Conservation (phyloP, 2,329 filamentous ascomycete genomes). For the Lasiodiplodia citricola region DNA sequence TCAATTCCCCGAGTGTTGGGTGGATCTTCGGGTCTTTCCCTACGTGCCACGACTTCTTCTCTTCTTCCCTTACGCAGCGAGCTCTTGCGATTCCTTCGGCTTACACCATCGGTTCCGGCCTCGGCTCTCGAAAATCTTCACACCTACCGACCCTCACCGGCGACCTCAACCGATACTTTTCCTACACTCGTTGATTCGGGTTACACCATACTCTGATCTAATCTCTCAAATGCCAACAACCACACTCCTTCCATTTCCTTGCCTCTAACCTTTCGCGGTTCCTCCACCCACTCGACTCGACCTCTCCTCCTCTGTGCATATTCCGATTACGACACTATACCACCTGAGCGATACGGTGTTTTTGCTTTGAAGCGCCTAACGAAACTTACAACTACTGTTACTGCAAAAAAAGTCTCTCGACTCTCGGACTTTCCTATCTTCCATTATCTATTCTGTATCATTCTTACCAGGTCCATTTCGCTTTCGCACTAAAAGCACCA, state of each 20-base stretch:
- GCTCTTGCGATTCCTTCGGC: constrained; percentile 32
- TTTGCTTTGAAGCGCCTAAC: constrained; percentile 34
- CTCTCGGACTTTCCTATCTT: constrained; percentile 25
- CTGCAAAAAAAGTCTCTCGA: constrained; percentile 24
- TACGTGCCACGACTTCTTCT: constrained; percentile 47
- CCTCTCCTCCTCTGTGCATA: constrained; percentile 28
- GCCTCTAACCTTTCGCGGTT: constrained; percentile 35
- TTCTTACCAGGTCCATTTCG: constrained; percentile 33
- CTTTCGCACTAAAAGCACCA: constrained; percentile 28
- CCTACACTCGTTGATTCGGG: constrained; percentile 47
- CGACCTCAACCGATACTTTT: constrained; percentile 33
- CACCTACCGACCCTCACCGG: constrained; percentile 18
- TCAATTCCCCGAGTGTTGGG: constrained; percentile 17
- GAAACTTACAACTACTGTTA: constrained; percentile 32
- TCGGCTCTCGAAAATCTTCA: constrained; percentile 33
- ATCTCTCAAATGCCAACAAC: constrained; percentile 50
- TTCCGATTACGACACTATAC: constrained; percentile 28
- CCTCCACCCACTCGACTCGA: constrained; percentile 16
- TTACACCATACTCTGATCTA: constrained; percentile 44
- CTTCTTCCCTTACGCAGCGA: constrained; percentile 41
- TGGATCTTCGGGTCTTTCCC: constrained; percentile 19
- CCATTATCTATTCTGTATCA: constrained; percentile 28
- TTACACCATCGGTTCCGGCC: constrained; percentile 27
- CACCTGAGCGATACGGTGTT: constrained; percentile 37
- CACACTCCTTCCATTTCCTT: constrained; percentile 53